Conservation (phyloP, 139 green algal species). For the Yamagishiella unicocca region DNA sequence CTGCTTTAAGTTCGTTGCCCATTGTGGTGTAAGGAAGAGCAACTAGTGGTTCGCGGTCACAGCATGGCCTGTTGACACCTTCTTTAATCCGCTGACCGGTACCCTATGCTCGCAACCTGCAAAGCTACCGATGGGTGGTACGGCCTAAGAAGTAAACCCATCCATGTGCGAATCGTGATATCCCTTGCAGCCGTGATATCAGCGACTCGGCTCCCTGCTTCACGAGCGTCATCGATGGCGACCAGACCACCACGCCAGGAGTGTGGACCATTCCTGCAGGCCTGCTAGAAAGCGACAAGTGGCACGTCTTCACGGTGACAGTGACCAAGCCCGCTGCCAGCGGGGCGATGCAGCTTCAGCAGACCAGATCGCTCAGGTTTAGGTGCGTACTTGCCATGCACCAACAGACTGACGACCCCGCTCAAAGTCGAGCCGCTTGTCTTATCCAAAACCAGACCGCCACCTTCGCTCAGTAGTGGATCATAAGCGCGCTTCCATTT, state of each 20-base stretch:
- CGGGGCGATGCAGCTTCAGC: neutral
- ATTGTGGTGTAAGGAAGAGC: no score
- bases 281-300: neutral
- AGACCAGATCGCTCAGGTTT: neutral
- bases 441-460: neutral
- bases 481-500: neutral
- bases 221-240: neutral
- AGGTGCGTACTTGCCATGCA: neutral
- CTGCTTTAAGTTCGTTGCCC: no score
- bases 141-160: no score
- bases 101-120: no score
- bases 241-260: neutral
- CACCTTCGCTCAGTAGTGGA: neutral
- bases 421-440: neutral
- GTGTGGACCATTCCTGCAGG: constrained; percentile 13
- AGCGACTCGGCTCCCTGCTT: constrained; percentile 13
- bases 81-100: no score
- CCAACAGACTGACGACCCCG: neutral
- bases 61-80: no score
- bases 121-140: no score
- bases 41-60: no score
- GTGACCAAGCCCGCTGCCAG: neutral
- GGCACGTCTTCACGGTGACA: neutral
- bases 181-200: neutral
- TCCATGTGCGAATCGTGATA: no score